Percentiles rank a stretch among this genome's conserved stretches.
Conservation (phyloP, 2,329 filamentous ascomycete genomes). For the Fusarium albidum region DNA sequence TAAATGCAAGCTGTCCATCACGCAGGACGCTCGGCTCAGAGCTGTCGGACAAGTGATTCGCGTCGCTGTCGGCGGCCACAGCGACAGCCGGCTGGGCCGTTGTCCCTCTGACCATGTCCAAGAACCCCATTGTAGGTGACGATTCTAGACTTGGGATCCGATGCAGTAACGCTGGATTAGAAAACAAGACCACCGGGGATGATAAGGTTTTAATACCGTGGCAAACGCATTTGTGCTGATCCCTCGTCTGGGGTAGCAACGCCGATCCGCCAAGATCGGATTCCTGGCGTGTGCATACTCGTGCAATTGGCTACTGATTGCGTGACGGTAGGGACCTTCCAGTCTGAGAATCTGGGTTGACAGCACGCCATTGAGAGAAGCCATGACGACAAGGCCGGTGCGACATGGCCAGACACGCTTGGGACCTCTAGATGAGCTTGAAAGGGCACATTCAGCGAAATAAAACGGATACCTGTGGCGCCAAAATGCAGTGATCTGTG, state of each 20-base stretch:
- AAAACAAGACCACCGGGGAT: not conserved
- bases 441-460: no score
- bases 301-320: conserved; percentile 13
- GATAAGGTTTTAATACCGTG: not conserved
- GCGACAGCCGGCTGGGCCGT: not conserved
- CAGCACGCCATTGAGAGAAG: conserved; percentile 26
- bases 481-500: no score
- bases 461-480: no score
- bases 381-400: conserved; percentile 14
- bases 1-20: conserved; percentile 32
- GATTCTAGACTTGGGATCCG: not conserved
- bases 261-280: not conserved
- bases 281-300: not conserved
- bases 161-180: not conserved
- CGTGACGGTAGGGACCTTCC: conserved; percentile 23
- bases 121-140: not conserved
- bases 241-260: not conserved
- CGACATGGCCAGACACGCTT: not conserved
- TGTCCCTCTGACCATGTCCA: not conserved
- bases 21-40: conserved; percentile 25
- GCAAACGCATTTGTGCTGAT: no score
- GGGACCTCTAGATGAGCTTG: not conserved
- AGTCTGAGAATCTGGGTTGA: conserved; percentile 8
- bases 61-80: conserved; percentile 21
- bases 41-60: conserved; percentile 50